Percentiles rank a stretch among this genome's conserved stretches.
These are phyloP conservation scores for Magnolia changhungtana DNA, from an alignment of 164 flowering plant genomes.

Conservation along the genomic window DNA sequence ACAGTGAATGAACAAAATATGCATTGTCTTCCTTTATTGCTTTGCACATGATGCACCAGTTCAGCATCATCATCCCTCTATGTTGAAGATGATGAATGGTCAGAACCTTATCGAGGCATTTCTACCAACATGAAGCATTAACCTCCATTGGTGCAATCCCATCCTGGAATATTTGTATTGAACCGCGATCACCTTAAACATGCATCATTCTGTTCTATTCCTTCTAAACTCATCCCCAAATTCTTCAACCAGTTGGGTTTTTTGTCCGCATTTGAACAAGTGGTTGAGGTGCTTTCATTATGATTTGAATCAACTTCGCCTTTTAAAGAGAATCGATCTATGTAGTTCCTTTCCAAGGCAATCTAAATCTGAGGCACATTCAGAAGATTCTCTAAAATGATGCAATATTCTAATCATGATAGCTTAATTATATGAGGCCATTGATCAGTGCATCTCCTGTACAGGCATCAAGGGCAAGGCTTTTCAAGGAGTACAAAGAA, in stretches of 20 bases:
- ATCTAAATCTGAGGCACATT: background rate
- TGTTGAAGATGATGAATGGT: no score
- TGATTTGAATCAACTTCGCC: background rate
- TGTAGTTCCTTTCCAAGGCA: background rate
- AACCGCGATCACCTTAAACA: no score
- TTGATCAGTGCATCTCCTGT: background rate
- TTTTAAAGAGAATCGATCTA: background rate
- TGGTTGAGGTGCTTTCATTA: background rate
- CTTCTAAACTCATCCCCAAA: background rate
- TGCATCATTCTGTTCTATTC: background rate
- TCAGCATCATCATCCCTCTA: no score
- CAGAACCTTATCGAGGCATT: no score
- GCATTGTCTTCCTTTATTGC: no score
- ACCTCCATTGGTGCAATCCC: no score
- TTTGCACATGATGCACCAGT: no score
- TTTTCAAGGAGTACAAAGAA: constrained; percentile 94
- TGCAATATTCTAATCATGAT: background rate
- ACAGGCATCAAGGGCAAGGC: constrained; percentile 83
- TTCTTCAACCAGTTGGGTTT: background rate
- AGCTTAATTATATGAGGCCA: background rate
- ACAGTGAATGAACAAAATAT: no score
- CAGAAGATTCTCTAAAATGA: background rate
- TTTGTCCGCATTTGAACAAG: background rate
- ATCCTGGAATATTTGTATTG: no score
- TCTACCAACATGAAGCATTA: no score